These are phyloP conservation scores for Salix koriyanagi DNA, from an alignment of 345 rosid species.

Conservation along the genomic window DNA sequence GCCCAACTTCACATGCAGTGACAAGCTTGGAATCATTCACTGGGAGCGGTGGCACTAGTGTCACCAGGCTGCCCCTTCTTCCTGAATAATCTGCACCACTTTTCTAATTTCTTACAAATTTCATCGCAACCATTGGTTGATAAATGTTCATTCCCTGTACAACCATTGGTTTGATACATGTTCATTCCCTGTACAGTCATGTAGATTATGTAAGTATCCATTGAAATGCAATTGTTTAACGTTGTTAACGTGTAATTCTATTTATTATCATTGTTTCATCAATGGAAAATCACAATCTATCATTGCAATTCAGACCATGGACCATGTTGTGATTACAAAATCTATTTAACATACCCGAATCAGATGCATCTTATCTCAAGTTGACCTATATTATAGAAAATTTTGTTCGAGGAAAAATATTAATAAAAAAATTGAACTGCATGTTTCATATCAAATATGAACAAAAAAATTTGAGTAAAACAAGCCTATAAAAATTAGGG, in stretches of 20 bases:
- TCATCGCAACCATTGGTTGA: neutral
- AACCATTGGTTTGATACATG: neutral
- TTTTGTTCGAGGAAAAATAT: no score
- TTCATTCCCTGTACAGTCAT: constrained; percentile 6
- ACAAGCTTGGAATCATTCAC: constrained; percentile 16
- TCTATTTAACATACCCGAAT: no score
- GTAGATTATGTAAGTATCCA: neutral
- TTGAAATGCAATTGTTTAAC: neutral
- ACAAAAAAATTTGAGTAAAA: no score
- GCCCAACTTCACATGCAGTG: constrained; percentile 18
- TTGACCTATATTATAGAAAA: no score
- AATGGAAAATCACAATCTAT: neutral
- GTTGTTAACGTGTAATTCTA: neutral
- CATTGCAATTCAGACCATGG: no score
- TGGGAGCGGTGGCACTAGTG: constrained; percentile 39
- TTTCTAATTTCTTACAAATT: neutral
- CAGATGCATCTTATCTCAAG: no score
- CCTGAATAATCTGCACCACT: constrained; percentile 46
- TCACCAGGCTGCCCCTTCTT: constrained; percentile 61
- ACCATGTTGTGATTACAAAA: no score
- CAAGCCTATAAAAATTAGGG: no score
- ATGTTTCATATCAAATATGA: no score
- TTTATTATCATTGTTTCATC: neutral
- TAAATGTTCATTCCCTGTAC: neutral
- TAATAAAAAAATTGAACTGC: no score